phyloP scores from a whole-genome alignment of 208 protist species.

The Leishmania mexicana region DNA sequence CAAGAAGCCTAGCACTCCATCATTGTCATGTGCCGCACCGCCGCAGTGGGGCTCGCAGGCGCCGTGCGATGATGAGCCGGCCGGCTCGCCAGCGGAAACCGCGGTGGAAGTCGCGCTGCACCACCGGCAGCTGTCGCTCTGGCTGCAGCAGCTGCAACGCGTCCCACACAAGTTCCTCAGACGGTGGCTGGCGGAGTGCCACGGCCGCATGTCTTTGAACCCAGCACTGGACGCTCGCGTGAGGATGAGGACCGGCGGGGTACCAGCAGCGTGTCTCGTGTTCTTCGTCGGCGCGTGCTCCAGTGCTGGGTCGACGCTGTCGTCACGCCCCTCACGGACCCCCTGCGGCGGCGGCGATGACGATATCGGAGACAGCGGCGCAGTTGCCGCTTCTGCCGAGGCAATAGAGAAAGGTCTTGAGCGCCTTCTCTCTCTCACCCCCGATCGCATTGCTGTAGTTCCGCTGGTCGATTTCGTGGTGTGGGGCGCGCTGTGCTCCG shows the following conservation, averaged over 20 bases:
- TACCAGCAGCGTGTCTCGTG: constrained; percentile 1
- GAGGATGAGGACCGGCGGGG: not conserved
- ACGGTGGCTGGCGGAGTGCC: constrained; percentile 13
- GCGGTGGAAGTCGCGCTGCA: constrained; percentile 18
- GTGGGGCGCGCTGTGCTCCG: constrained; percentile 25
- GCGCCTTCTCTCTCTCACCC: constrained; percentile 13
- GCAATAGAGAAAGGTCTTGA: not conserved
- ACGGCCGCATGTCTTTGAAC: not conserved
- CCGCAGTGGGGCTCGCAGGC: not conserved
- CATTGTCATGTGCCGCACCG: not conserved
- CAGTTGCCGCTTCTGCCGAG: not conserved
- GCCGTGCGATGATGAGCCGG: not conserved
- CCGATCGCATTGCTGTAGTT: constrained; percentile 12
- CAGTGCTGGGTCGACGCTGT: not conserved
- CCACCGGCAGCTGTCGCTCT: constrained; percentile 11
- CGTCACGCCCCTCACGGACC: not conserved
- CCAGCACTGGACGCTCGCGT: not conserved
- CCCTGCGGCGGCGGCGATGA: not conserved
- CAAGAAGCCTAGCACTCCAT: not conserved
- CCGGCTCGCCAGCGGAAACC: not conserved
- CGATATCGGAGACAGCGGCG: not conserved
- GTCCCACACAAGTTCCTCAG: not conserved
- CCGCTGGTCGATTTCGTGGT: constrained; percentile 28
- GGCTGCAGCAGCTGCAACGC: constrained; percentile 16
- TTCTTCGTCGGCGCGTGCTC: constrained; percentile 5